These are phyloP conservation scores for Termitomyces titanicus DNA, from an alignment of 768 basidiomycete genomes.

Conservation along the genomic window DNA sequence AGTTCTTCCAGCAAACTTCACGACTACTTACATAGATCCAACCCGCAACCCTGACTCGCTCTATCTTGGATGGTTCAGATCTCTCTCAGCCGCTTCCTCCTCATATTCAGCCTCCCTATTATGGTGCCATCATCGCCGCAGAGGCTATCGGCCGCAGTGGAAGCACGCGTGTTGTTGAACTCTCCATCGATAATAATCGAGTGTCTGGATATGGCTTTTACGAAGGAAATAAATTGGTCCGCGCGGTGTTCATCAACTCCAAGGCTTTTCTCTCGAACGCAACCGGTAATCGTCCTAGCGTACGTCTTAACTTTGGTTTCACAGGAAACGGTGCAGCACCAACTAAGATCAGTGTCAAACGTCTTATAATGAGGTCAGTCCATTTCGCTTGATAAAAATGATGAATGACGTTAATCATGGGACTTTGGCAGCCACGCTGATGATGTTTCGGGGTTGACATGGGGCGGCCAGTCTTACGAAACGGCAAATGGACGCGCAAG, in stretches of 20 bases:
- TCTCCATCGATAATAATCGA: constrained; percentile 39
- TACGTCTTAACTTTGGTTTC: constrained; percentile 42
- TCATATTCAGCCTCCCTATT: constrained; percentile 66
- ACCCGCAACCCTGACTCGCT: constrained; percentile 54
- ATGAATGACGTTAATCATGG: neutral
- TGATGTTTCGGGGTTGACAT: constrained; percentile 46
- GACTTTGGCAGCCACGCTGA: constrained; percentile 38
- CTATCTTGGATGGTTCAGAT: constrained; percentile 49
- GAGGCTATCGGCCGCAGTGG: constrained; percentile 51
- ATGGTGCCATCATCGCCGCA: constrained; percentile 56
- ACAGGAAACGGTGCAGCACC: constrained; percentile 22
- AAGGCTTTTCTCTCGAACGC: constrained; percentile 41
- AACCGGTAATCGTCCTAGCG: constrained; percentile 27
- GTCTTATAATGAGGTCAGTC: constrained; percentile 44
- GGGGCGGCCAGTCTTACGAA: constrained; percentile 60
- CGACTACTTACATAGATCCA: constrained; percentile 51
- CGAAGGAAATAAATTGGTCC: constrained; percentile 37
- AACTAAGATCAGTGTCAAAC: constrained; percentile 38
- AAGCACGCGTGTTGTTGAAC: constrained; percentile 39
- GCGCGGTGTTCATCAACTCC: constrained; percentile 59
- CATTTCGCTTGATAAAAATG: neutral
- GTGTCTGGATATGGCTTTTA: constrained; percentile 65
- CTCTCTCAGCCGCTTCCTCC: constrained; percentile 49
- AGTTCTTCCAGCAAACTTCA: neutral
- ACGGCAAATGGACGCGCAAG: constrained; percentile 38